These are phyloP conservation scores for Backusella tarrabulga DNA, from an alignment of 192 early-diverging fungal genomes.

Conservation along the genomic window DNA sequence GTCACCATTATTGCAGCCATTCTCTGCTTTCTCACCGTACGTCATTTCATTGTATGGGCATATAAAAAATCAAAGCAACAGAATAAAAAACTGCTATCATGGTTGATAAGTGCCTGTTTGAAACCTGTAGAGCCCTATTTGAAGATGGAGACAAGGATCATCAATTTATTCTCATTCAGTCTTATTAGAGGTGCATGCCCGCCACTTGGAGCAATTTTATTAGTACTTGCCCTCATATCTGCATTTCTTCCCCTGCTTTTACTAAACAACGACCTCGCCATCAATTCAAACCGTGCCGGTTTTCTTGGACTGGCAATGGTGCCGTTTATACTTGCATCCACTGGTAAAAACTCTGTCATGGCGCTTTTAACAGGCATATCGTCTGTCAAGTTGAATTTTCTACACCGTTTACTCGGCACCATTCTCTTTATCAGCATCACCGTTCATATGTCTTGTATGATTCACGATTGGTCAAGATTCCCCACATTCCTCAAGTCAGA, in stretches of 20 bases:
- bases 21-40: background rate
- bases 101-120: background rate
- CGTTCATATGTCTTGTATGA: slow-evolving; percentile 48
- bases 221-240: slow-evolving; percentile 34
- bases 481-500: slow-evolving; percentile 18
- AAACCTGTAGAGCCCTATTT: background rate
- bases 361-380: slow-evolving; percentile 45
- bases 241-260: slow-evolving; percentile 35
- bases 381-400: slow-evolving; percentile 39
- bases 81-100: background rate
- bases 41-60: background rate
- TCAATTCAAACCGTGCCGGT: slow-evolving; percentile 53
- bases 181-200: slow-evolving; percentile 34
- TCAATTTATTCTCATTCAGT: slow-evolving; percentile 44
- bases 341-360: slow-evolving; percentile 50
- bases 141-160: slow-evolving; percentile 28
- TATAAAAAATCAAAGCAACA: background rate
- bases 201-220: slow-evolving; percentile 38
- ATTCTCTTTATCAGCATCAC: slow-evolving; percentile 37
- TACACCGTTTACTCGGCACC: slow-evolving; percentile 44
- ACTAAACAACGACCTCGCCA: slow-evolving; percentile 32
- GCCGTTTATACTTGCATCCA: slow-evolving; percentile 48
- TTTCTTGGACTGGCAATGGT: slow-evolving; percentile 44
- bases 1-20: background rate
- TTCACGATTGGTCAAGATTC: slow-evolving; percentile 38